phyloP scores from a whole-genome alignment of 176 grass and related monocot species.

The Luzula sylvatica region DNA sequence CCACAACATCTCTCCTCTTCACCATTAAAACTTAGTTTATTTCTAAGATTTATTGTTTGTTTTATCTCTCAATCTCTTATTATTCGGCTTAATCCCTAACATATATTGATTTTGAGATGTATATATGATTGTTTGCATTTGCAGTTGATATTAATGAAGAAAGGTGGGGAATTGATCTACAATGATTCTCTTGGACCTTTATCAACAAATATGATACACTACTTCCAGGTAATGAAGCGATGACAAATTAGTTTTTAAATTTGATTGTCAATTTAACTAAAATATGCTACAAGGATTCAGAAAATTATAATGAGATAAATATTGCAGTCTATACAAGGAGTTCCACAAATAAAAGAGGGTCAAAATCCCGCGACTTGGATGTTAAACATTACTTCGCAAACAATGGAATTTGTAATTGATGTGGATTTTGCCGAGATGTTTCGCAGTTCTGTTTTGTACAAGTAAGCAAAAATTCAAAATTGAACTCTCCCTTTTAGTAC shows the following conservation, averaged over 20 bases:
- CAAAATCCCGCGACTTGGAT: conserved; percentile 89
- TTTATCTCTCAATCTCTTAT: too few species aligned
- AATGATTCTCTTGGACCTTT: conserved; percentile 59
- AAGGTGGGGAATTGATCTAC: conserved; percentile 75
- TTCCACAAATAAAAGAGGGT: conserved; percentile 55
- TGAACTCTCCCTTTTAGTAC: too few species aligned
- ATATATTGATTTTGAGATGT: too few species aligned
- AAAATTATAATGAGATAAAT: conserved; percentile 15
- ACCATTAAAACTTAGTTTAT: too few species aligned
- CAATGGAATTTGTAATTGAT: conserved; percentile 53
- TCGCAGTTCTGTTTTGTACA: conserved; percentile 51
- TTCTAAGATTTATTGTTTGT: too few species aligned
- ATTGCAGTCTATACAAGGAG: conserved; percentile 64
- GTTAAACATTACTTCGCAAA: conserved; percentile 61
- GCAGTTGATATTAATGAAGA: conserved; percentile 95
- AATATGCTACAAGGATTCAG: too few species aligned
- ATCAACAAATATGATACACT: conserved; percentile 71
- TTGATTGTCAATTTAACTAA: background rate
- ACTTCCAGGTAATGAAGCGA: conserved; percentile 66
- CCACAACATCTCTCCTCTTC: too few species aligned
- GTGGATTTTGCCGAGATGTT: conserved; percentile 69
- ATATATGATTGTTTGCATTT: conserved; percentile 10
- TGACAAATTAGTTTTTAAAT: background rate
- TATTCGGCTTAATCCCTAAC: too few species aligned
- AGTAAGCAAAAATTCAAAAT: conserved; percentile 24